These are phyloP conservation scores for Heimioporus sp. DNA, from an alignment of 768 basidiomycete genomes.

Conservation along the genomic window DNA sequence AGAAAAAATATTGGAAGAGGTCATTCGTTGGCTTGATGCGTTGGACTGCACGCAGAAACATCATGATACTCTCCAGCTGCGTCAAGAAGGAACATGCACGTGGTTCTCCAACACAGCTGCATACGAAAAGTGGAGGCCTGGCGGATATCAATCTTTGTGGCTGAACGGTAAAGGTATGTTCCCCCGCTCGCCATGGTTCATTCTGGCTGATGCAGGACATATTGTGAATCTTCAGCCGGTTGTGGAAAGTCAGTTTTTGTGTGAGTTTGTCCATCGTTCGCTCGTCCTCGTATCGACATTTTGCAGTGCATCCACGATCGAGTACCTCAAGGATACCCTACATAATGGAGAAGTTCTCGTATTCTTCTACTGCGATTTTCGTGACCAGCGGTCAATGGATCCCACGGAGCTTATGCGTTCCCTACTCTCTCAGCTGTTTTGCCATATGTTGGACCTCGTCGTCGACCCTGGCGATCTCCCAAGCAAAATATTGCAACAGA, in stretches of 20 bases:
- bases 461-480: background rate
- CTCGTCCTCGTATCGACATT: background rate
- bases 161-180: background rate
- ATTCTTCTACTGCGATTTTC: slow-evolving; percentile 15
- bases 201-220: background rate
- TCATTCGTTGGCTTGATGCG: background rate
- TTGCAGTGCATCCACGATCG: background rate
- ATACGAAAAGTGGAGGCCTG: background rate
- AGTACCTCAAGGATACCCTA: background rate
- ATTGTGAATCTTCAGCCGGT: background rate
- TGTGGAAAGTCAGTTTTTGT: background rate
- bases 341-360: background rate
- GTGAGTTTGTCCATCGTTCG: background rate
- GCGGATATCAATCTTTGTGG: background rate
- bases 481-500: background rate
- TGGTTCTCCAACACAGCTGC: background rate
- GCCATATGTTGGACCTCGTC: background rate
- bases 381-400: background rate
- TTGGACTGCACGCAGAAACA: background rate
- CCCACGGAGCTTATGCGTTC: slow-evolving; percentile 3
- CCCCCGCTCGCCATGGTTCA: background rate
- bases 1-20: background rate
- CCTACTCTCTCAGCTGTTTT: slow-evolving; percentile 4
- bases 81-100: background rate
- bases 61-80: background rate